phyloP scores from a whole-genome alignment of 768 basidiomycete genomes.

The Lactifluus hygrophoroides region DNA sequence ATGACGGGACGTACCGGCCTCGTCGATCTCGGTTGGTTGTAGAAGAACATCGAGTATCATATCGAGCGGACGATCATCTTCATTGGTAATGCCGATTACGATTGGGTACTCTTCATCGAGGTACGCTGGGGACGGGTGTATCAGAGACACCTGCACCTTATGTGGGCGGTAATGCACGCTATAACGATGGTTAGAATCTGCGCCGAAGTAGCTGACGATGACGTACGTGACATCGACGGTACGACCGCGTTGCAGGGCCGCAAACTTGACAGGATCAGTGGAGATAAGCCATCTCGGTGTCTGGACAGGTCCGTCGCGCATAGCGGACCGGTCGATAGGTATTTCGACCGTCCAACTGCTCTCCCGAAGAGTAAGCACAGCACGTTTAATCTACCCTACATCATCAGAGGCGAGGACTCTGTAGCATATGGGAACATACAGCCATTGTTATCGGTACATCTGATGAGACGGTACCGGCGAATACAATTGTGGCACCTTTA shows the following conservation, averaged over 20 bases:
- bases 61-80: constrained; percentile 61
- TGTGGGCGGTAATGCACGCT: constrained; percentile 63
- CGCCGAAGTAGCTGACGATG: not conserved
- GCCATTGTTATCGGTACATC: constrained; percentile 41
- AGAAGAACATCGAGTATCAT: constrained; percentile 66
- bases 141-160: constrained; percentile 42
- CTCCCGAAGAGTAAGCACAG: constrained; percentile 47
- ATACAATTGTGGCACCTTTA: constrained; percentile 42
- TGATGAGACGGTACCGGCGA: constrained; percentile 53
- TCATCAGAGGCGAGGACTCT: not conserved
- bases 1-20: constrained; percentile 42
- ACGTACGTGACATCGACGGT: constrained; percentile 42
- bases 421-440: constrained; percentile 33
- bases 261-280: constrained; percentile 42
- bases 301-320: constrained; percentile 27
- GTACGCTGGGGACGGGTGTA: constrained; percentile 62
- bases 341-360: constrained; percentile 63
- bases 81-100: constrained; percentile 56
- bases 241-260: constrained; percentile 42
- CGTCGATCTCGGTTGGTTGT: constrained; percentile 71
- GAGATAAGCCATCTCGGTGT: constrained; percentile 50
- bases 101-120: constrained; percentile 79
- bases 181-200: constrained; percentile 2
- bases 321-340: constrained; percentile 38
- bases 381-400: constrained; percentile 30